Base-by-base conservation (phyloP, 2,329 filamentous ascomycete species). In the Emergomyces orientalis region DNA sequence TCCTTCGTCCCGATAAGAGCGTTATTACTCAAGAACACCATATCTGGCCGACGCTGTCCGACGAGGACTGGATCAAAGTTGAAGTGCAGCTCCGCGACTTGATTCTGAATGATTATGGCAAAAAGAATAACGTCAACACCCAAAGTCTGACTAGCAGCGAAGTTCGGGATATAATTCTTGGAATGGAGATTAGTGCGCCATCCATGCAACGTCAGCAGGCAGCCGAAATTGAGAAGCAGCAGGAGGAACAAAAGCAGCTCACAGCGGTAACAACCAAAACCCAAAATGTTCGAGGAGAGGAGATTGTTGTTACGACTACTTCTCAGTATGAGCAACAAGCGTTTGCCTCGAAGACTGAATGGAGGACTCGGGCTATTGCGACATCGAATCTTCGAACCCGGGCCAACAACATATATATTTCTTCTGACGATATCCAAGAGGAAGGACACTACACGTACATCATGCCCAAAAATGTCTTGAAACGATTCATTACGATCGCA, bases 61-160 rank as follows among this genome's bases (percentile, higher is more conserved):
- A 99, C 67, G 94, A 99, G 70, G 92, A 96, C 66, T 99, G 94
- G 94, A 94, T 99, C 78, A 97, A 97, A 84, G 91, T 99, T n/a
- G 94, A 99, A 81, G 91, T 91, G 55, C 90, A 96, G 73, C 81
- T 99, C 51, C 88, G 94, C 75, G 94, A 99, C 80, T 80, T 99
- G 67, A 99, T 99, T 71, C 75, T 99, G 69, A 97, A 97, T 69
- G 94, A 99, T 74, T 99, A 99, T 74, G 94, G 94, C 73, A 99
- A 97, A 85, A 99, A 99, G 84, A 99, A 99, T 81, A 99, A 97
- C 70, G 94, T 99, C 80, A 99, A 99, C 71, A 93, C 94, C 14
- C 95, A 95, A 19, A 96, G 91, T 75, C 82, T 99, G 77, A 99
- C 94, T 0, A 96, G 87, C 73, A 96, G 90, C 71, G 94, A 99